Conservation (phyloP, 441 rosid species). For the Metrosideros polymorpha region DNA sequence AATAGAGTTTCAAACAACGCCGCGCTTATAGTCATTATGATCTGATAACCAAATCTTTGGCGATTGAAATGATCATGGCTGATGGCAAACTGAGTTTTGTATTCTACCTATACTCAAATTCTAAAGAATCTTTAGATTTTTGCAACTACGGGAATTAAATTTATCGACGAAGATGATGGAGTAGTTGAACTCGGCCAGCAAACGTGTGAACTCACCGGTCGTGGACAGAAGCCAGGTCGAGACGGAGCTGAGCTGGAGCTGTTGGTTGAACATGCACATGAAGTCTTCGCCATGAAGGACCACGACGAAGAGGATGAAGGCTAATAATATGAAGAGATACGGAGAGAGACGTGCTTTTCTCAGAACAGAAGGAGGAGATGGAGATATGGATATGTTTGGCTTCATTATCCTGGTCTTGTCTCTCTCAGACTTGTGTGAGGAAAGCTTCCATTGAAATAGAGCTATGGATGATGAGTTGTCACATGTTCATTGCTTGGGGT, state of each 20-base stretch:
- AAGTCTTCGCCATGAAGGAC: conserved; percentile 71
- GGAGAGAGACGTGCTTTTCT: conserved; percentile 70
- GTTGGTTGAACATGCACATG: conserved; percentile 37
- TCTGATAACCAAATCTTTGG: neutral
- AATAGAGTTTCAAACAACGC: neutral
- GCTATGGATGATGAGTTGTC: neutral
- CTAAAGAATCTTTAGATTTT: neutral
- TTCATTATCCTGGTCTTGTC: conserved; percentile 33
- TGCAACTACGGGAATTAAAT: neutral
- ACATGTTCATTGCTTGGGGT: neutral
- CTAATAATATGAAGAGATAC: conserved; percentile 47
- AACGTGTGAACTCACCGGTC: conserved; percentile 22
- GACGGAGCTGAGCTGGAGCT: conserved; percentile 13
- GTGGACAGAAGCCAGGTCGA: conserved; percentile 5
- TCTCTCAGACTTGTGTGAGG: neutral
- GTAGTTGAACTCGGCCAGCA: neutral
- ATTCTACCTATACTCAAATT: neutral
- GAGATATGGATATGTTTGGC: conserved; percentile 21
- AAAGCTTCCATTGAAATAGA: neutral
- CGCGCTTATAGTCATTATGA: neutral
- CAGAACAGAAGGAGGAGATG: conserved; percentile 26
- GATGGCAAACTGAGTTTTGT: neutral
- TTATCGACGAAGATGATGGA: neutral
- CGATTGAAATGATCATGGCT: neutral
- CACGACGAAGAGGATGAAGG: conserved; percentile 54